Evolutionary conservation across 2,329 filamentous ascomycete species (phyloP), one percentile per base, ranked within the genome.

Genomic region (Dryadomyces sulphureus): DNA sequence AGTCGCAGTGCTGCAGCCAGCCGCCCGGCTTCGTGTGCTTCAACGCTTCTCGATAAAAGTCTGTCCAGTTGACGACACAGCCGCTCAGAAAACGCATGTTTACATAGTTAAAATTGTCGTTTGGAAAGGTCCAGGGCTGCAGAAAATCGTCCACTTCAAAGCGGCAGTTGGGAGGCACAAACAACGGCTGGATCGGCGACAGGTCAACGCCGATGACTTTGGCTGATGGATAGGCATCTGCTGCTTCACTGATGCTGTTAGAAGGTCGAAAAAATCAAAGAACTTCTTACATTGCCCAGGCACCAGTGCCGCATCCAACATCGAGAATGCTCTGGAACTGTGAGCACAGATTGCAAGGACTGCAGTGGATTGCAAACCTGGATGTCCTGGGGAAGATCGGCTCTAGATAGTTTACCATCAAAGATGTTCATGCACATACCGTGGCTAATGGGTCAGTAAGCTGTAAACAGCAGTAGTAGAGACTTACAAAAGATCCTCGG

Each of bases 61-160:
- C 63, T 16, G 65, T 64, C 58, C 73, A 78, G 49, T 76, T 72
- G 0, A 64, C 58, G 41, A 78, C 65, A 40, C 67, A 67, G 12
- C 76, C 77, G 0, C 66, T 61, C 55, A 79, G 62, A 47, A 70
- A 62, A 21, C 72, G 69, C 2, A 69, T 65, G 56, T 79, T 76
- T 40, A 82, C 67, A 51, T 70, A 74, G 57, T 80, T 75, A 50
- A 77, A 77, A 45, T 66, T 57, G 43, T 67, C 55, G 0, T 63
- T 55, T 0, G 67, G 63, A 30, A 60, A 73, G 56, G 61, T 75
- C 63, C 63, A 68, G 0, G 60, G 55, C 6, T 56, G 63, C 51
- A 73, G 72, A 20, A 75, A 68, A 51, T 82, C 75, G 55, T 81
- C 77, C 32, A 81, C 67, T 42, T 79, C 67, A 47, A 81, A 82